Evolutionary conservation across 1,284 basidiomycete genomes (phyloP).

Genomic region (Rhodotorula sp.): DNA sequence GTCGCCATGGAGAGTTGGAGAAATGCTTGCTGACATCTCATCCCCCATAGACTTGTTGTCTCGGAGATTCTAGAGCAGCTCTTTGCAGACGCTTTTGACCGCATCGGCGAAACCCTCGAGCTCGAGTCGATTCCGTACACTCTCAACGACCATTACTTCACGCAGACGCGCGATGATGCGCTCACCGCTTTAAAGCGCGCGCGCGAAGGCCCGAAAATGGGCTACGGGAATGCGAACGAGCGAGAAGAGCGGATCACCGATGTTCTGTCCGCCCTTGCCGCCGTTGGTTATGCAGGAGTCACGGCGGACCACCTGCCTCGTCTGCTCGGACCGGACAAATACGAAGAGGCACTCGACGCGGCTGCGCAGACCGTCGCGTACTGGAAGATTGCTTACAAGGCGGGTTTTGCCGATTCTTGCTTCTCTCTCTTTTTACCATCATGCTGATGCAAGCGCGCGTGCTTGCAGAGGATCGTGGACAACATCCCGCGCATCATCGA

Average conservation of each 20-base stretch:
- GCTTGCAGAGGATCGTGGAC: slow-evolving; percentile 60
- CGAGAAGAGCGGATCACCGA: not conserved
- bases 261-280: slow-evolving; percentile 42
- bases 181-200: slow-evolving; percentile 52
- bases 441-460: not conserved
- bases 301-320: slow-evolving; percentile 52
- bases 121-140: slow-evolving; percentile 60
- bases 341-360: slow-evolving; percentile 61
- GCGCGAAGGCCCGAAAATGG: slow-evolving; percentile 24
- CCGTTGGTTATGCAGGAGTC: slow-evolving; percentile 49
- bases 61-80: not conserved
- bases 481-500: slow-evolving; percentile 65
- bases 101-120: slow-evolving; percentile 52
- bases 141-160: slow-evolving; percentile 61
- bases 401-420: not conserved
- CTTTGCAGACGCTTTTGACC: not conserved
- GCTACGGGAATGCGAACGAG: not conserved
- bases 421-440: no score
- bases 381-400: slow-evolving; percentile 53
- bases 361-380: slow-evolving; percentile 71
- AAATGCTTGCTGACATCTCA: not conserved
- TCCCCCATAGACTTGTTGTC: slow-evolving; percentile 28
- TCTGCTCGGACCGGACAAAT: slow-evolving; percentile 57
- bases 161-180: slow-evolving; percentile 62
- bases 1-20: slow-evolving; percentile 44